Base-by-base conservation (phyloP, 2,329 filamentous ascomycete species). In the Fusarium sulawesiense region DNA sequence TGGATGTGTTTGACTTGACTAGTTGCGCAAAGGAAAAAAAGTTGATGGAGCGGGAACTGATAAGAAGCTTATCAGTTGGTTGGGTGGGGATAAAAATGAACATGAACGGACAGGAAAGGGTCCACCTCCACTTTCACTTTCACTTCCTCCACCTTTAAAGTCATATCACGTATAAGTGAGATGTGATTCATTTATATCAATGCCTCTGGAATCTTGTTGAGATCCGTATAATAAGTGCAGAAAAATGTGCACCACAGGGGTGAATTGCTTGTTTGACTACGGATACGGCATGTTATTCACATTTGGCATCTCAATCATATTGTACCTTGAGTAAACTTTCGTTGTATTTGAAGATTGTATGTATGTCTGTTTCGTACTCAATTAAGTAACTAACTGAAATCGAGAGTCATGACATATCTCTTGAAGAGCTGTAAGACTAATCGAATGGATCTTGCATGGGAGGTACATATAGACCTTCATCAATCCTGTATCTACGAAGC, bases 1-100 rank as follows among this genome's bases (percentile, higher is more conserved):
- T 64, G 46, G 40, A 30, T 54, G 53, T 30, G 23, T 51, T 50
- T 63, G 34, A 21, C 47, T 50, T 63, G 30, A 21, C 47, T 57
- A 37, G 34, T 37, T 37, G 37, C 44, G 40, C 46, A 50, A 49
- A 63, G 59, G 64, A 73, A 73, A 73, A 73, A 73, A 70, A 61
- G 71, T 71, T 60, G 65, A 57, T 53, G 56, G 50, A 53, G 29
- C 60, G 37, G 47, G 54, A 64, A 59, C 58, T 53, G 68, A 73
- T 73, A 73, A 73, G 71, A 40, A 66, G 37, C 66, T 73, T 70
- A 73, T 73, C 71, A 40, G 42, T 55, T 34, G 42, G 20, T 48
- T 48, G 20, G 49, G 44, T 27, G 42, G 44, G 11, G 21, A 21
- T 44, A 5, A 53, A 34, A 34, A 34, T 34, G 32, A 34, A 16